Evolutionary conservation across 352 stramenopile genomes (phyloP).

Genomic region (Globisporangium emineosum): DNA sequence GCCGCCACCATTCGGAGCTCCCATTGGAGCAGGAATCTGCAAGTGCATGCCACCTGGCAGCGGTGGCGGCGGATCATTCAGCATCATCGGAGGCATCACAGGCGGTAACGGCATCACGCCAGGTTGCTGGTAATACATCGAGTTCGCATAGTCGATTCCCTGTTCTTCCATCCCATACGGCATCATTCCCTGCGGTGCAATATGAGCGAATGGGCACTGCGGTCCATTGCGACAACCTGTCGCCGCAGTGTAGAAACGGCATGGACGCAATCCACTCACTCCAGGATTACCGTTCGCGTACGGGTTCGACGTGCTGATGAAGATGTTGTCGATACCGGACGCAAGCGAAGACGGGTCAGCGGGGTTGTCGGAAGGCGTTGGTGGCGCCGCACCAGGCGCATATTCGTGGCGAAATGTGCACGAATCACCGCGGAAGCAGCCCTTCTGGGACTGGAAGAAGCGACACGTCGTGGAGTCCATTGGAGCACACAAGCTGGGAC

Average conservation of each 20-base stretch:
- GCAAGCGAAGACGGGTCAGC: background rate
- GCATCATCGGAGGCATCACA: conserved; percentile 28
- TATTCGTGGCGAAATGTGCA: conserved; percentile 65
- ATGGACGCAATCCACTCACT: conserved; percentile 25
- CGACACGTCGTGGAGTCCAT: conserved; percentile 34
- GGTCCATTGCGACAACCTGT: conserved; percentile 64
- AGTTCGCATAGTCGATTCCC: conserved; percentile 20
- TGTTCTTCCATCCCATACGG: conserved; percentile 23
- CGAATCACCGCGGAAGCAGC: conserved; percentile 63
- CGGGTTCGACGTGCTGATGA: conserved; percentile 32
- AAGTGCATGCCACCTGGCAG: conserved; percentile 1
- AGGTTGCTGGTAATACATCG: conserved; percentile 19
- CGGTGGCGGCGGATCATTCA: conserved; percentile 18
- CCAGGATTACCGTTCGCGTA: conserved; percentile 26
- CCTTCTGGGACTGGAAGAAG: conserved; percentile 71
- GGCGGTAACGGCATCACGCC: conserved; percentile 18
- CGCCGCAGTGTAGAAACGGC: conserved; percentile 52
- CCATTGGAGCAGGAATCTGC: conserved; percentile 13
- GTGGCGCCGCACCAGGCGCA: background rate
- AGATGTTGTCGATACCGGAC: conserved; percentile 8
- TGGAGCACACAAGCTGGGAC: background rate
- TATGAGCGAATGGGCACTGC: conserved; percentile 56
- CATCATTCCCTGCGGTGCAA: conserved; percentile 13
- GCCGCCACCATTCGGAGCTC: background rate
- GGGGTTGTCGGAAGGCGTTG: conserved; percentile 1